These are phyloP conservation scores for Chlorella sorokiniana DNA, from an alignment of 139 green algal species.

Conservation along the genomic window DNA sequence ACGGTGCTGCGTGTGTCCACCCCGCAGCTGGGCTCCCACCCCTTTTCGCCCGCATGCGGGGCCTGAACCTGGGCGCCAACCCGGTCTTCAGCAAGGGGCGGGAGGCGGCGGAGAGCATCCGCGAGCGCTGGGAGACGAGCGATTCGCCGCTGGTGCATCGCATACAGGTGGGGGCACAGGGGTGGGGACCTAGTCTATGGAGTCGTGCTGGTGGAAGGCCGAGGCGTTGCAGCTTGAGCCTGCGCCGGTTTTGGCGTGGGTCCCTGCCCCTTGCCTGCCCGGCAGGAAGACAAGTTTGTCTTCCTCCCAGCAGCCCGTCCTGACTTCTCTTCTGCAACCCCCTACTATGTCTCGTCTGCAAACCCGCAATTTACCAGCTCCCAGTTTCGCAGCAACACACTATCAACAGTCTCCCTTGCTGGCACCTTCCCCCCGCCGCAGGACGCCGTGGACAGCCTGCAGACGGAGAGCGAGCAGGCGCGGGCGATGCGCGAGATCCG, in stretches of 20 bases:
- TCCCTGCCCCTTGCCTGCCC: not conserved
- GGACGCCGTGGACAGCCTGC: slow-evolving; percentile 78
- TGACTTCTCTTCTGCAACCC: too few species aligned
- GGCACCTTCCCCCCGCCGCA: slow-evolving; percentile 34
- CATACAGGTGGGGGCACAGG: slow-evolving; percentile 71
- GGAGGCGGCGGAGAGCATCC: slow-evolving; percentile 83
- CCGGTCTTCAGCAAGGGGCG: slow-evolving; percentile 54
- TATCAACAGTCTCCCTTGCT: not conserved
- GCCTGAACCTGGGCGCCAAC: slow-evolving; percentile 30
- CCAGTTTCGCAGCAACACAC: not conserved
- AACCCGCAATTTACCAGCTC: too few species aligned
- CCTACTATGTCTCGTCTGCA: too few species aligned
- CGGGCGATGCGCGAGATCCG: slow-evolving; percentile 85
- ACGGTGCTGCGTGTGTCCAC: too few species aligned
- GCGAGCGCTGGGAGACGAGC: slow-evolving; percentile 91
- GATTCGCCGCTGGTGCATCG: slow-evolving; percentile 92
- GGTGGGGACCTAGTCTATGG: not conserved
- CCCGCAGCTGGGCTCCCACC: slow-evolving; percentile 52
- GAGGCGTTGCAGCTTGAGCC: too few species aligned
- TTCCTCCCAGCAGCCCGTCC: too few species aligned
- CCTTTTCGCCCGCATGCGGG: slow-evolving; percentile 54
- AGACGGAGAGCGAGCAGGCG: slow-evolving; percentile 76
- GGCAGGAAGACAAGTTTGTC: too few species aligned
- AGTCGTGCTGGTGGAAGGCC: too few species aligned
- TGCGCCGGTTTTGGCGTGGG: too few species aligned